phyloP scores from a whole-genome alignment of 768 basidiomycete species.

The Solioccasus polychromus region DNA sequence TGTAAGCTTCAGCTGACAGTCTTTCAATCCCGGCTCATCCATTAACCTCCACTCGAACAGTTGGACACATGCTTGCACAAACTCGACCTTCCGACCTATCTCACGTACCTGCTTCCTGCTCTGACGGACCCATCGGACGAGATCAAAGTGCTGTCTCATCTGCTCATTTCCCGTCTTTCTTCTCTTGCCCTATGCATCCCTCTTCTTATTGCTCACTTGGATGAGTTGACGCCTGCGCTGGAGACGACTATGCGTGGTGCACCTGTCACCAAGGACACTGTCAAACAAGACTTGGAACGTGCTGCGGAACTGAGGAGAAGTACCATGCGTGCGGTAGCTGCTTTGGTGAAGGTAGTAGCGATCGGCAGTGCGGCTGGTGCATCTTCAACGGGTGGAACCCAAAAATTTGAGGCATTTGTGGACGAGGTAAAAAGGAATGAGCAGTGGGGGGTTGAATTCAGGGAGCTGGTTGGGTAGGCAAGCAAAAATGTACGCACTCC shows the following conservation, averaged over 20 bases:
- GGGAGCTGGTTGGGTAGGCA: constrained; percentile 29
- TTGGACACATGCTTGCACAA: constrained; percentile 88
- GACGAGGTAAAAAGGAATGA: constrained; percentile 65
- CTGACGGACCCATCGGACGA: constrained; percentile 91
- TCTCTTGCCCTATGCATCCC: constrained; percentile 52
- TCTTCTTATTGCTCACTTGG: constrained; percentile 59
- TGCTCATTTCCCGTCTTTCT: constrained; percentile 90
- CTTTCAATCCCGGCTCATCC: not conserved
- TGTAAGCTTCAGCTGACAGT: constrained; percentile 45
- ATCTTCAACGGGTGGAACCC: constrained; percentile 22
- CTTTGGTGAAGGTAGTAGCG: constrained; percentile 68
- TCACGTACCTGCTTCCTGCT: constrained; percentile 76
- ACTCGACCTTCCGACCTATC: constrained; percentile 84
- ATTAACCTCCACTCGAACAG: constrained; percentile 35
- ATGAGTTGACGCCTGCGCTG: constrained; percentile 79
- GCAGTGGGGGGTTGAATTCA: constrained; percentile 67
- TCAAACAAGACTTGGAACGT: constrained; percentile 88
- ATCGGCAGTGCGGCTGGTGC: constrained; percentile 53
- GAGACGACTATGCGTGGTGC: constrained; percentile 90
- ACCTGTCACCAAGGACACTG: constrained; percentile 89
- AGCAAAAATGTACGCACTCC: no score
- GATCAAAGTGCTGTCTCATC: constrained; percentile 94
- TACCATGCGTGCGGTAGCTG: constrained; percentile 82
- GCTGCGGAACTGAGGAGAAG: constrained; percentile 90
- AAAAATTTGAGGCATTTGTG: constrained; percentile 76